These are phyloP conservation scores for Globisporangium sylvaticum DNA, from an alignment of 352 stramenopile genomes.

Conservation along the genomic window DNA sequence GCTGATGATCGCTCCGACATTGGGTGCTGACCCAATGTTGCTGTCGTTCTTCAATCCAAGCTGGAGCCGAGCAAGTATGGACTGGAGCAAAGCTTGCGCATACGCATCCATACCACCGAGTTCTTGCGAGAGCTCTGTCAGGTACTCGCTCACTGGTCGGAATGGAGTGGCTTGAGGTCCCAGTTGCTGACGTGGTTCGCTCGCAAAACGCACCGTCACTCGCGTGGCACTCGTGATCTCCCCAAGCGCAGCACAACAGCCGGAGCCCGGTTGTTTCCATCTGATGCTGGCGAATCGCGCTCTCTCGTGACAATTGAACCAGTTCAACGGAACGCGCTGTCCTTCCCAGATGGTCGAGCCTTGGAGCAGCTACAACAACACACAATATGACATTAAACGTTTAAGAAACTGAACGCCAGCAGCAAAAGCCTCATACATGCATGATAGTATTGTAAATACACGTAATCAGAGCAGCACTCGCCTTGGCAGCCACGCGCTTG, in stretches of 20 bases:
- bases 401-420: neutral
- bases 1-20: constrained; percentile 59
- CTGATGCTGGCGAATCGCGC: constrained; percentile 30
- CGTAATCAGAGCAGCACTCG: too few relatives aligned
- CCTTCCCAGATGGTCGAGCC: constrained; percentile 39
- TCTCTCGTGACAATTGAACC: constrained; percentile 40
- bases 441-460: neutral
- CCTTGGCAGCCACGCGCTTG: constrained; percentile 26
- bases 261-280: constrained; percentile 20
- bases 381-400: neutral
- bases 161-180: constrained; percentile 14
- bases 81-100: constrained; percentile 29
- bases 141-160: constrained; percentile 24
- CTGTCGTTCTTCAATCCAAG: neutral
- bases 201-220: constrained; percentile 29
- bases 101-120: constrained; percentile 42
- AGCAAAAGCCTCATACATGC: neutral
- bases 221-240: constrained; percentile 19
- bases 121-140: constrained; percentile 25
- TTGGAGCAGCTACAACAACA: constrained; percentile 27
- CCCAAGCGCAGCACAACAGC: constrained; percentile 37
- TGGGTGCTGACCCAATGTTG: constrained; percentile 17
- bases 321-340: constrained; percentile 28
- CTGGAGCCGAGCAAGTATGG: constrained; percentile 34
- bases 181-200: neutral